These are phyloP conservation scores for Wallacemonas sp. DNA, from an alignment of 208 protist species.

Conservation along the genomic window DNA sequence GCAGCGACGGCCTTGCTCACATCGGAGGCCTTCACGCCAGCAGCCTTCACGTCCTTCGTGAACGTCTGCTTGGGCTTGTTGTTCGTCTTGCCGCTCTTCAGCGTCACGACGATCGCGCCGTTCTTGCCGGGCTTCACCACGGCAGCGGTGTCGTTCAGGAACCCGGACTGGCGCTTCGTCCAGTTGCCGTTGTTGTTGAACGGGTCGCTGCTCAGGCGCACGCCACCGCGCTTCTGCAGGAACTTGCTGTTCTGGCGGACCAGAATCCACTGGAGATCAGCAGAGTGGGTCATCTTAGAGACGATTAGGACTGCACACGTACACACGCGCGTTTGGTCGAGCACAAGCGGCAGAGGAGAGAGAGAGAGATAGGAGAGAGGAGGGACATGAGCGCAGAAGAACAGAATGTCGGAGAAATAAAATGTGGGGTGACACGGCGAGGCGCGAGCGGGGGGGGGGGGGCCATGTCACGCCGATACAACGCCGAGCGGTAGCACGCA, in stretches of 20 bases:
- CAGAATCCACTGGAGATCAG: conserved; percentile 84
- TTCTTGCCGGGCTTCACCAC: conserved; percentile 73
- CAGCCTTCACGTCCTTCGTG: conserved; percentile 60
- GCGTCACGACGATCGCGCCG: conserved; percentile 59
- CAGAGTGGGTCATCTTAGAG: conserved; percentile 71
- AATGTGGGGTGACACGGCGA: too few species aligned
- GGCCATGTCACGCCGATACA: too few species aligned
- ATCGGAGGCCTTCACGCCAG: conserved; percentile 70
- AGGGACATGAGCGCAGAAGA: too few species aligned
- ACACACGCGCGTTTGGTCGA: too few species aligned
- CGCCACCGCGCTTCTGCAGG: conserved; percentile 79
- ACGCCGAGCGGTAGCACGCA: too few species aligned
- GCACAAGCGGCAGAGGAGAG: too few species aligned
- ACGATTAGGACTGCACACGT: neutral
- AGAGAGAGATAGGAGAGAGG: too few species aligned
- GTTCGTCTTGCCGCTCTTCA: conserved; percentile 65
- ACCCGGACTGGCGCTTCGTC: conserved; percentile 84
- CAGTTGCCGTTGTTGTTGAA: conserved; percentile 90
- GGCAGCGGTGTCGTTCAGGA: conserved; percentile 67
- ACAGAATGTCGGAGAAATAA: too few species aligned
- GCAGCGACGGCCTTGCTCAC: conserved; percentile 69
- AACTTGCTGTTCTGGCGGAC: conserved; percentile 85
- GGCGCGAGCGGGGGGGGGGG: too few species aligned
- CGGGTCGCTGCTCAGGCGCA: conserved; percentile 80
- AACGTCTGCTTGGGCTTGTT: conserved; percentile 84